phyloP scores from a whole-genome alignment of 2,329 filamentous ascomycete genomes.

The Penicillium sp. region DNA sequence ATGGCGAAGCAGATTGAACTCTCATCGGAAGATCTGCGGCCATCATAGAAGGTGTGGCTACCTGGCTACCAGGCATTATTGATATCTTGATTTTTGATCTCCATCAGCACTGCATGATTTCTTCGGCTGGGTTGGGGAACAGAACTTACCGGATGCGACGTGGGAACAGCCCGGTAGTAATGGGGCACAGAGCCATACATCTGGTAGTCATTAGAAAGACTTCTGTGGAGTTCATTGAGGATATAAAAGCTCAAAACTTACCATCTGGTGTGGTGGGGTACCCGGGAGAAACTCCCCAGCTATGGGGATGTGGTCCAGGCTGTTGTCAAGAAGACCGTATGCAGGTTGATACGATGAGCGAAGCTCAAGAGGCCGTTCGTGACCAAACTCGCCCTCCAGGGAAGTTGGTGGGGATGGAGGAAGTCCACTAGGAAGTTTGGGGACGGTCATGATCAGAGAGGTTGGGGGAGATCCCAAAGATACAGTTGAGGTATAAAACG shows the following conservation, averaged over 20 bases:
- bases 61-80: slow-evolving; percentile 19
- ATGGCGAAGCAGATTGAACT: slow-evolving; percentile 12
- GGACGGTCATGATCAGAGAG: not conserved
- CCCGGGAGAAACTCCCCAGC: slow-evolving; percentile 8
- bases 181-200: slow-evolving; percentile 23
- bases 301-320: slow-evolving; percentile 3
- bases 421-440: slow-evolving; percentile 18
- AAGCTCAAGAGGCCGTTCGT: slow-evolving; percentile 20
- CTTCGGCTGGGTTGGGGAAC: not conserved
- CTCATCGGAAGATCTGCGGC: slow-evolving; percentile 12
- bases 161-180: slow-evolving; percentile 20
- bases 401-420: slow-evolving; percentile 38
- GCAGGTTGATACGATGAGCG: slow-evolving; percentile 18
- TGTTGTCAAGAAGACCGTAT: slow-evolving; percentile 8
- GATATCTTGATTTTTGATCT: slow-evolving; percentile 16
- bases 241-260: slow-evolving; percentile 16
- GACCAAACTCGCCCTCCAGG: slow-evolving; percentile 25
- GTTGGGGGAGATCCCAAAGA: not conserved
- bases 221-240: not conserved
- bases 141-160: slow-evolving; percentile 29
- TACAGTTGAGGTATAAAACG: not conserved
- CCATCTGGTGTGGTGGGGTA: slow-evolving; percentile 17
- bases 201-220: slow-evolving; percentile 13
- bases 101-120: not conserved
- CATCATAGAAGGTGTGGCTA: slow-evolving; percentile 30